Conservation (phyloP, 306 rosid genomes). For the Dryas alaskensis region DNA sequence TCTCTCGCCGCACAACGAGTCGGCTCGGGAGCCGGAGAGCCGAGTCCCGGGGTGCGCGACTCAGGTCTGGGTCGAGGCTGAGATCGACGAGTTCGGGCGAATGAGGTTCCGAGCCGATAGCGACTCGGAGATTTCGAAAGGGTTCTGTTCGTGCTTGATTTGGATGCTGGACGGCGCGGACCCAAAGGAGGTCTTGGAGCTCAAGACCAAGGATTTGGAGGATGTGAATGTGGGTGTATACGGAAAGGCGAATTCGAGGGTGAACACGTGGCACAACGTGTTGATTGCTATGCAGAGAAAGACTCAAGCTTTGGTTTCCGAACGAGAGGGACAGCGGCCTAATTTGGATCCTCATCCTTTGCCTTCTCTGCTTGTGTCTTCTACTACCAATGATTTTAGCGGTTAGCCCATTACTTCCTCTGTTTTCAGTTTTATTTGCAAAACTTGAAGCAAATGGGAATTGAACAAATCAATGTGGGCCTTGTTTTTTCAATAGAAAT, state of each 20-base stretch:
- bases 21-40: constrained; percentile 40
- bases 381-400: neutral
- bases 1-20: constrained; percentile 39
- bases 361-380: constrained; percentile 10
- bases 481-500: neutral
- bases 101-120: constrained; percentile 71
- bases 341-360: constrained; percentile 1
- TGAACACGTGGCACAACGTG: constrained; percentile 73
- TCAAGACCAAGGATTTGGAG: constrained; percentile 44
- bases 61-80: constrained; percentile 68
- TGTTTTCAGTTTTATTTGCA: neutral
- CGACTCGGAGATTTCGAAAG: constrained; percentile 82
- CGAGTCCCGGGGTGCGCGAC: constrained; percentile 64
- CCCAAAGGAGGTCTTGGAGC: constrained; percentile 44
- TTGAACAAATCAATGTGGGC: neutral
- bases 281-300: constrained; percentile 61
- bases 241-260: constrained; percentile 53
- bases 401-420: neutral
- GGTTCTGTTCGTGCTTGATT: constrained; percentile 70
- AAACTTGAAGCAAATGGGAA: neutral
- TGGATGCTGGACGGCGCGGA: constrained; percentile 64
- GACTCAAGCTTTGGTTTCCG: constrained; percentile 37
- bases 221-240: constrained; percentile 51
- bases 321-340: constrained; percentile 2
- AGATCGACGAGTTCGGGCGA: constrained; percentile 42